Base-by-base conservation (phyloP, 2,329 filamentous ascomycete genomes). In the Phaeosphaeria sp. region DNA sequence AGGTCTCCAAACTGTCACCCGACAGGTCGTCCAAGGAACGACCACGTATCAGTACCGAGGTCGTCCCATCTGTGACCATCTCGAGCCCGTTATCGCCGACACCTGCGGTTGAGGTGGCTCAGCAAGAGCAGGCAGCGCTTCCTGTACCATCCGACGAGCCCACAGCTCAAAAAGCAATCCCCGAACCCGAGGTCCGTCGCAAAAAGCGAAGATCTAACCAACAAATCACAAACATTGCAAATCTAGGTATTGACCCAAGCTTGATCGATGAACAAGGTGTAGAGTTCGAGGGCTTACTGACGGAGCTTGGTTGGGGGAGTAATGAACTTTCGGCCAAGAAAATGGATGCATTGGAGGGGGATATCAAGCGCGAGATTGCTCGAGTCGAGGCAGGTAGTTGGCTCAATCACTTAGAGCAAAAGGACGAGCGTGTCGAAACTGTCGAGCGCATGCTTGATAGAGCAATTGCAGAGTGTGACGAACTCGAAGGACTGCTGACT, bases 381-480 rank as follows among this genome's bases (percentile, higher is more conserved):
- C 91, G 92, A 65, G 91, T 94, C 2, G 94, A 97, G 79, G 93
- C 93, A 49, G 94, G 92, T 55, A 93, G 92, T 59, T 98, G 94
- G 93, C 83, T 98, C 48, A 89, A 90, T 50, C 89, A 94, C 59
- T 79, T 87, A 2, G 86, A 94, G 65, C 91, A 95, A 65, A 93
- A 97, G 69, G 94, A 98, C 73, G 93, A 95, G 60, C 87, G 94
- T 56, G 91, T 97, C 1, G 89, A 92, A 56, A 90, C 91, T 24
- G 92, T 99, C 66, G 93, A 94, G 68, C 86, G 82, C 56, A 88
- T 96, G 53, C 89, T 99, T 53, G 94, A 99, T 73, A 85, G 89
- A 63, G 91, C 93, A n/a, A 93, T 99, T 68, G 86, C 89, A 20
- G 95, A 99, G 79, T 98, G 95, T 71, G 96, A 99, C 68, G 94